These are phyloP conservation scores for Erysimum cheiranthoides DNA, from an alignment of 345 rosid species.

Conservation along the genomic window DNA sequence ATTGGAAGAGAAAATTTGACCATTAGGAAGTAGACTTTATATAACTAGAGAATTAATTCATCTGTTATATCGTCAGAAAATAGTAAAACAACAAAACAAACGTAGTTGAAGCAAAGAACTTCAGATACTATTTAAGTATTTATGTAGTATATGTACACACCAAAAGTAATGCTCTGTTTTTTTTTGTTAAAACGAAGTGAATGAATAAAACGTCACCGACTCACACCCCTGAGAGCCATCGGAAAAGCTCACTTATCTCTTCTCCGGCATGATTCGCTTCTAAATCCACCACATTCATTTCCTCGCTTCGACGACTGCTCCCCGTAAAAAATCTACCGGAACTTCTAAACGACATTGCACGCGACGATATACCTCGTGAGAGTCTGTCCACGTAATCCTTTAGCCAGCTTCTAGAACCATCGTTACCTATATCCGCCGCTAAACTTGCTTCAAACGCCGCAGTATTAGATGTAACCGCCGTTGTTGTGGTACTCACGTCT, in stretches of 20 bases:
- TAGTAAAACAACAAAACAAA: background rate
- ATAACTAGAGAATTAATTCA: conserved; percentile 20
- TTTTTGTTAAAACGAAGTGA: conserved; percentile 2
- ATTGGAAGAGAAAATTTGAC: background rate
- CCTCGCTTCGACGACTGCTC: conserved; percentile 81
- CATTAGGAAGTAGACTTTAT: background rate
- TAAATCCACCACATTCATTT: conserved; percentile 51
- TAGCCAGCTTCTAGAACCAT: conserved; percentile 73
- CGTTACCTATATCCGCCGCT: conserved; percentile 60
- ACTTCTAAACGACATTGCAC: conserved; percentile 73
- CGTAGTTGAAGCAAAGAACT: conserved; percentile 5
- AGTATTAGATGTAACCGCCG: conserved; percentile 35
- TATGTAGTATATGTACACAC: conserved; percentile 39
- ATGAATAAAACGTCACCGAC: conserved; percentile 15
- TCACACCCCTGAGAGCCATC: conserved; percentile 88
- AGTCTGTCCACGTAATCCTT: conserved; percentile 86
- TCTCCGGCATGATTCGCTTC: conserved; percentile 81
- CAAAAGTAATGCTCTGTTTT: conserved; percentile 37
- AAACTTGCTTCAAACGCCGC: conserved; percentile 50
- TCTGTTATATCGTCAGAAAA: conserved; percentile 12
- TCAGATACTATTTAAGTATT: conserved; percentile 5
- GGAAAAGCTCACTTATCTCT: conserved; percentile 87
- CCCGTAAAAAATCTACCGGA: conserved; percentile 82
- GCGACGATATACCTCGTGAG: conserved; percentile 68
- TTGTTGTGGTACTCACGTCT: background rate